Evolutionary conservation across 805 yeast species (phyloP).

Genomic region (Dipodascus geniculatus): DNA sequence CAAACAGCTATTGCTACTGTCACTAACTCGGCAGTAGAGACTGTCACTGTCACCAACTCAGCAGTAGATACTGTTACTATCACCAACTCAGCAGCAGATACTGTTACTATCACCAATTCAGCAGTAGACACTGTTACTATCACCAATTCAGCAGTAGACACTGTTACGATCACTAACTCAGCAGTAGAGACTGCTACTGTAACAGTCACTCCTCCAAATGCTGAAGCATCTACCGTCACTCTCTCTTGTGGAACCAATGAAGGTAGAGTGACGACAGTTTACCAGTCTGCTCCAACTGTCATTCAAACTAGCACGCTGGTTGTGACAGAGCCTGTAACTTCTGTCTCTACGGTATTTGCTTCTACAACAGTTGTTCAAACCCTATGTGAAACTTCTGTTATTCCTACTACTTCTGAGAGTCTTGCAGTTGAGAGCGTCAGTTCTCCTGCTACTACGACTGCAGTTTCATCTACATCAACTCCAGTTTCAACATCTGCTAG

Average conservation of each 20-base stretch:
- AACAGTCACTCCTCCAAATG: too few species aligned
- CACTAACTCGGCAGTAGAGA: too few species aligned
- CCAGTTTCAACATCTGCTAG: background rate
- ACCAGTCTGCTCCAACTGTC: background rate
- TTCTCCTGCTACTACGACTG: background rate
- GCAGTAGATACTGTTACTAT: background rate
- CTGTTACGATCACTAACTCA: too few species aligned
- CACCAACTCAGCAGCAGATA: too few species aligned
- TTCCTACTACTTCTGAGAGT: background rate
- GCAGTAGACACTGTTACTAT: too few species aligned
- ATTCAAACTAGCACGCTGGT: background rate
- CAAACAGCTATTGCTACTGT: background rate
- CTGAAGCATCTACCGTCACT: background rate
- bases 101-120: too few species aligned
- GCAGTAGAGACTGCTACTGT: too few species aligned
- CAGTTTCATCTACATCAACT: background rate
- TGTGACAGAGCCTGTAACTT: background rate
- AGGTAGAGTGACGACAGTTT: background rate
- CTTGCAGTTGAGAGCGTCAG: background rate
- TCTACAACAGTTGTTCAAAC: background rate
- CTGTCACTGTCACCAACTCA: background rate
- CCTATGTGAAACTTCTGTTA: too few species aligned
- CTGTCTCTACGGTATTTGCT: background rate
- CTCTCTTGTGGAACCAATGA: background rate
- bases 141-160: too few species aligned